Percentiles rank a stretch among this genome's conserved stretches.
phyloP scores from a whole-genome alignment of 495 filamentous ascomycete genomes.

The Penicillium longicatenatum region DNA sequence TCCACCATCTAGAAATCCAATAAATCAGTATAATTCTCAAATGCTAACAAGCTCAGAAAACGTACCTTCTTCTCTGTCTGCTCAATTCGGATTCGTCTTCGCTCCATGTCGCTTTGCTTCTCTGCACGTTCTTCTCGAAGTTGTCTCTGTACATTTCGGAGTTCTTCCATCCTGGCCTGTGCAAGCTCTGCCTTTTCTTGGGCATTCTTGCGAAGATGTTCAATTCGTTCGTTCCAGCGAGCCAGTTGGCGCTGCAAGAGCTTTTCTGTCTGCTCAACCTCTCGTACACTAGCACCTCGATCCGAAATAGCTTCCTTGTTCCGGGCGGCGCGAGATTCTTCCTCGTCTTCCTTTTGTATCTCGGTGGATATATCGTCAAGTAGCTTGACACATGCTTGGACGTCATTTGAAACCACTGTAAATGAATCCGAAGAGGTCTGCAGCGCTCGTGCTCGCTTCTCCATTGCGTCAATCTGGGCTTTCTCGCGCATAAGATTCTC shows the following conservation, averaged over 20 bases:
- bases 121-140: conserved; percentile 82
- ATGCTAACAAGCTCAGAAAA: background rate
- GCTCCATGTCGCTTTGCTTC: conserved; percentile 88
- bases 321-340: conserved; percentile 70
- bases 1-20: conserved; percentile 77
- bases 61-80: conserved; percentile 97
- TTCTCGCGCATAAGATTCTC: conserved; percentile 76
- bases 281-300: conserved; percentile 81
- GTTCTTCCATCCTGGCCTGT: conserved; percentile 85
- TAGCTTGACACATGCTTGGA: conserved; percentile 80
- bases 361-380: conserved; percentile 85
- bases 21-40: conserved; percentile 1
- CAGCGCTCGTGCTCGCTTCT: conserved; percentile 81
- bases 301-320: conserved; percentile 87
- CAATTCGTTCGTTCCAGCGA: conserved; percentile 82
- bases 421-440: conserved; percentile 92
- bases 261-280: conserved; percentile 85
- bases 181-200: conserved; percentile 78
- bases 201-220: conserved; percentile 72
- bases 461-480: conserved; percentile 79
- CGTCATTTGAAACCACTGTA: conserved; percentile 76
- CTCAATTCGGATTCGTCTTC: conserved; percentile 85
- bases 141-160: conserved; percentile 76
- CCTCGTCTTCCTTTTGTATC: conserved; percentile 87
- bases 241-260: conserved; percentile 80